Evolutionary conservation across 148 eudicot genomes (phyloP), one percentile per base, ranked within the genome.

Genomic region (Rhododendron kiyosumense): DNA sequence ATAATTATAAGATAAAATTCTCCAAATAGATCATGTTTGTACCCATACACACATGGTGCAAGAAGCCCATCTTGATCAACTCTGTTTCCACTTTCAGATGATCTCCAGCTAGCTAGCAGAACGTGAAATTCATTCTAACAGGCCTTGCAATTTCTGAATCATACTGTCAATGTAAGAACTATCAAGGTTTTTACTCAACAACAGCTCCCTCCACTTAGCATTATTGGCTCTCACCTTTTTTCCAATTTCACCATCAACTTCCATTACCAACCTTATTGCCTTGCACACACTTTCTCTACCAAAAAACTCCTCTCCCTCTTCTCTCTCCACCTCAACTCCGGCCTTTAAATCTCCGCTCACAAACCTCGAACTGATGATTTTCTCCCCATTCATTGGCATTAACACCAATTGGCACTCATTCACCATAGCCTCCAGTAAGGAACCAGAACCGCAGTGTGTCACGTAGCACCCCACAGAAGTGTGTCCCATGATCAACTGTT

Each of bases 391-490:
- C 7, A 84, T 86, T 46, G 95, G 95, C 79, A 93, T 30, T 81
- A 90, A 86, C 63, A 92, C 93, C 79, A 93, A 57, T 32, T 89
- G 92, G 83, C 95, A 93, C 57, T 89, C 78, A 71, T 82, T 92
- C 20, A 88, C 88, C 88, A 93, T 73, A 7, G 90, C 92, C 85
- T 93, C 95, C 2, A 88, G 87, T n/a, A 93, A 54, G 6, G 94
- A 92, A 2, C 91, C 92, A 13, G 79, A 90, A 7, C 95, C 94
- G 28, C 91, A 89, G 74, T 93, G 94, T 8, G 92, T 91, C 45
- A 93, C 81, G 67, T 88, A 90, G 81, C 94, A 93, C 36, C 93
- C 95, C 7, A 93, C 90, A 0, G 93, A 88, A 30, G 91, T 79
- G 80, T 92, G 95, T 7, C 80, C 84, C 46, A 93, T 14, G 13